Base-by-base conservation (phyloP, 169 alveolate genomes). In the Perkinsus marinus region DNA sequence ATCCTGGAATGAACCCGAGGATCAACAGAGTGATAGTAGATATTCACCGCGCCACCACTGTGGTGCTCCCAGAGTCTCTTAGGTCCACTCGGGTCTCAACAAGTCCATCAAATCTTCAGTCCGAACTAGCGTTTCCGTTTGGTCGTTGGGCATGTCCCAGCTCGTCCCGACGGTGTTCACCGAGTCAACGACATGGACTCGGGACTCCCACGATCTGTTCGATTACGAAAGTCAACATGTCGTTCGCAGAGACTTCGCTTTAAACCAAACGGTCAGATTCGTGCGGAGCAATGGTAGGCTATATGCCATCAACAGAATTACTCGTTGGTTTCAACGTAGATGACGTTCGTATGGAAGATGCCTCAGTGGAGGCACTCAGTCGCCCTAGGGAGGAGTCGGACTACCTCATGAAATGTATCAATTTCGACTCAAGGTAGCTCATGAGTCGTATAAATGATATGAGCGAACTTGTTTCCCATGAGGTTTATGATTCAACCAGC, bases 171-270 rank as follows among this genome's bases (percentile, higher is more conserved):
- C 79, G 34, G 79, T 57, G 36, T 57, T 13, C 79, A 30, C 79
- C 79, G 79, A 57, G 79, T 13, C 79, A 13, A 57, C 79, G 79
- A 97, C 98, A 26, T 97, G 98, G 98, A 93, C 96, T 37, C 94
- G 98, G 89, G 98, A 97, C 95, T 95, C 97, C 90, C 98, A 97
- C 92, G 98, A 96, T 92, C 95, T 97, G 89, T 97, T 96, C 93
- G 98, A 97, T 94, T 97, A 97, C 92, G 98, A 97, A 93, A 95
- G 98, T 26, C 96, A 94, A 68, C 98, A 96, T 90, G 95, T 96
- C 39, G 79, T 57, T 7, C 92, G 91, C 39, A 89, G 92, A 92
- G 94, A 96, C 92, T 95, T 95, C 93, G 94, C 95, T 0, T 36
- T 92, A 0, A 92, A 94, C 39, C 90, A 47, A 39, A 93, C 92